phyloP scores from a whole-genome alignment of 108 stramenopile species.

The Epithemia pelagica region DNA sequence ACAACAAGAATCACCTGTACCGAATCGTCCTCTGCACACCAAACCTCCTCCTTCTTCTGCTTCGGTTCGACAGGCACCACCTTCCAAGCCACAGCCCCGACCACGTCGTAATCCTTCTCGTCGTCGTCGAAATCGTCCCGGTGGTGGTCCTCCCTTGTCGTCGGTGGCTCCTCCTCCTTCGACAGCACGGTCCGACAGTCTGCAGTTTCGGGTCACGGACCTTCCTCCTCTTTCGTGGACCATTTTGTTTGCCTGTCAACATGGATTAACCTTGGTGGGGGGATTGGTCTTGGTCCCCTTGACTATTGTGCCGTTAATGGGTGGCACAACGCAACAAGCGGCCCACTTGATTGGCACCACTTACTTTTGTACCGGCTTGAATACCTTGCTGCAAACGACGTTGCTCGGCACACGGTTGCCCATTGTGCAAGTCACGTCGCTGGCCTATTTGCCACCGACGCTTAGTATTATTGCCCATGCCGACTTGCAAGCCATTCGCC shows the following conservation, averaged over 20 bases:
- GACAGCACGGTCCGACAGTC: too few species aligned
- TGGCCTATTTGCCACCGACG: conserved; percentile 20
- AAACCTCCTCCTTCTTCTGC: too few species aligned
- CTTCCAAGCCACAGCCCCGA: too few species aligned
- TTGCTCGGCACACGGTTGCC: conserved; percentile 24
- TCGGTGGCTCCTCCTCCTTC: too few species aligned
- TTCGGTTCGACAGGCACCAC: too few species aligned
- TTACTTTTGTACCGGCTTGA: conserved; percentile 21
- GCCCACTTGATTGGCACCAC: conserved; percentile 22
- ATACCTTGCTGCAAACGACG: conserved; percentile 28
- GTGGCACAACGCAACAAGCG: conserved; percentile 17
- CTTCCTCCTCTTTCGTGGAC: conserved; percentile 16
- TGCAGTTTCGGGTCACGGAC: too few species aligned
- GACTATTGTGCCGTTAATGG: conserved; percentile 23
- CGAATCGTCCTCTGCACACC: too few species aligned
- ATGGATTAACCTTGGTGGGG: conserved; percentile 26
- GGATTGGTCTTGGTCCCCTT: conserved; percentile 22
- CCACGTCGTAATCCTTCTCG: too few species aligned
- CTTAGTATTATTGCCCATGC: conserved; percentile 22
- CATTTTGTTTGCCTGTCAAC: conserved; percentile 21
- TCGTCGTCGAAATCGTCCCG: too few species aligned
- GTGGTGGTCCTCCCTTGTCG: too few species aligned
- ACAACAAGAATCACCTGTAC: too few species aligned
- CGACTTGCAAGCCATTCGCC: conserved; percentile 13
- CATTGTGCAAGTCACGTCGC: conserved; percentile 20